phyloP scores from a whole-genome alignment of 345 rosid genomes.

The Gossypium sturtianum region DNA sequence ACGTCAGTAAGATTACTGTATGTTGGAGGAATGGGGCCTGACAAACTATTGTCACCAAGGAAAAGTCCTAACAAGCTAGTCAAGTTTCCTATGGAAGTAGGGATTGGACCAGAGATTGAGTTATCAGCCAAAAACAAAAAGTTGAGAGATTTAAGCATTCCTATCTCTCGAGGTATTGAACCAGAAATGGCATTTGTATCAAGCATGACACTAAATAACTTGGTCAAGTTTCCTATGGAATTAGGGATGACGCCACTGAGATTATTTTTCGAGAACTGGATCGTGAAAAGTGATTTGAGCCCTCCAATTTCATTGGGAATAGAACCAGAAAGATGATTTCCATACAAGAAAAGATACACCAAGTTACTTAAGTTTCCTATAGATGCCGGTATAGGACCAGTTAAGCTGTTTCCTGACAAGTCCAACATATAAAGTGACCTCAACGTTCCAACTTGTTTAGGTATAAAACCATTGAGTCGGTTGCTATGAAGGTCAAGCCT shows the following conservation, averaged over 20 bases:
- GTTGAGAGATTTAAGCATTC: neutral
- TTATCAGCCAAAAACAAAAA: accelerated
- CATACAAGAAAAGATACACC: neutral
- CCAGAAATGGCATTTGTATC: neutral
- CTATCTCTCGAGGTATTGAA: neutral
- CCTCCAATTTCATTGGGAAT: neutral
- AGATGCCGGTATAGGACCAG: neutral
- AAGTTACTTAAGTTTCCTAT: neutral
- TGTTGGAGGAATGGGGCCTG: neutral
- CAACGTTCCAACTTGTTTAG: neutral
- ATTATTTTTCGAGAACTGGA: neutral
- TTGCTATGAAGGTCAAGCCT: neutral
- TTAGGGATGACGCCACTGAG: neutral
- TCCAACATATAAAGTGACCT: neutral
- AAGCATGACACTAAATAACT: no score
- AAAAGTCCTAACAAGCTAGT: neutral
- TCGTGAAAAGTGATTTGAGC: neutral
- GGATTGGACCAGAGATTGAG: neutral
- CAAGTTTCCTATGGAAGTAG: neutral
- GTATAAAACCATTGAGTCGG: neutral
- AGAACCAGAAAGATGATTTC: neutral
- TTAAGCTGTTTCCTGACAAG: neutral
- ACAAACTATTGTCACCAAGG: neutral
- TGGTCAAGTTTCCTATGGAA: no score
- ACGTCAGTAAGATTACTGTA: neutral